Evolutionary conservation across 2,329 filamentous ascomycete genomes (phyloP).

Genomic region (Apiospora koreana): DNA sequence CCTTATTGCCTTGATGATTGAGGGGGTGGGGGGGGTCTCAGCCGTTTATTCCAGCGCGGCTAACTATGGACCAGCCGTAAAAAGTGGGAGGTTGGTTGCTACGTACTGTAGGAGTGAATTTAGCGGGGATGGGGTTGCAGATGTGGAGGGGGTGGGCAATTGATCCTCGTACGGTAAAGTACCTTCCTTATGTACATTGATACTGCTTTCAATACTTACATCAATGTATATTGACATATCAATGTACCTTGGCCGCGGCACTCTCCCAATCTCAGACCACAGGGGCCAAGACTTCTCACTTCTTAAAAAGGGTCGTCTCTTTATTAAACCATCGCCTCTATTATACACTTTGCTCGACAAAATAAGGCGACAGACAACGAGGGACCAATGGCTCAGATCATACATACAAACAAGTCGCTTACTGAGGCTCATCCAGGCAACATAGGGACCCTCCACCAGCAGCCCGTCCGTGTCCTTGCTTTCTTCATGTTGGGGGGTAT

Average conservation of each 20-base stretch:
- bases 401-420: neutral
- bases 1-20: too few relatives aligned
- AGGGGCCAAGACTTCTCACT: too few relatives aligned
- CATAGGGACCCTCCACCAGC: neutral
- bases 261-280: neutral
- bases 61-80: neutral
- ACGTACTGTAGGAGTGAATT: neutral
- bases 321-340: neutral
- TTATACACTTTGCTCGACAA: neutral
- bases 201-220: too few relatives aligned
- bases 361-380: neutral
- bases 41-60: neutral
- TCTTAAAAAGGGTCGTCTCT: neutral
- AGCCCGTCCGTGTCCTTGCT: neutral
- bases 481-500: conserved; percentile 12
- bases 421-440: neutral
- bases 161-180: too few relatives aligned
- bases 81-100: conserved; percentile 4
- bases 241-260: neutral
- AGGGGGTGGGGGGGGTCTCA: neutral
- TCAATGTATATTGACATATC: too few relatives aligned
- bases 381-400: neutral
- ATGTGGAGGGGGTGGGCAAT: neutral
- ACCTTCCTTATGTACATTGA: too few relatives aligned
- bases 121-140: neutral